These are phyloP conservation scores for Talaromyces sp. DNA, from an alignment of 2,329 filamentous ascomycete genomes.

Conservation along the genomic window DNA sequence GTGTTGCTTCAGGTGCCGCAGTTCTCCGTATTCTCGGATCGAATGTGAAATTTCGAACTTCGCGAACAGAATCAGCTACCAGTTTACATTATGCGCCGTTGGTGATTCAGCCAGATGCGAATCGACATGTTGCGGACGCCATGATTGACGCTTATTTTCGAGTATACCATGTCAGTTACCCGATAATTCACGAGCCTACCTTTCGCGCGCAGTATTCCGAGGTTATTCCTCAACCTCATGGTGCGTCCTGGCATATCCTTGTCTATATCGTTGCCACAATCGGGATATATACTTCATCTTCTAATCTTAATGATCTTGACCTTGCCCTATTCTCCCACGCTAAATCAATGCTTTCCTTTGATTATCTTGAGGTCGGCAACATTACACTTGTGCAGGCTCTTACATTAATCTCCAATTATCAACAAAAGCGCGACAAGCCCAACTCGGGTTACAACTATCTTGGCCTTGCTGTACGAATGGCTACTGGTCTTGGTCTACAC, in stretches of 20 bases:
- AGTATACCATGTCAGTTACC: conserved; percentile 44
- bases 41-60: background rate
- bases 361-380: conserved; percentile 47
- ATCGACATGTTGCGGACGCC: conserved; percentile 6
- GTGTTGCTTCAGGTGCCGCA: conserved; percentile 17
- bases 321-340: conserved; percentile 44
- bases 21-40: conserved; percentile 2
- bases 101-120: background rate
- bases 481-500: conserved; percentile 47
- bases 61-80: conserved; percentile 18
- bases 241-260: conserved; percentile 41
- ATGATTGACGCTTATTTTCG: conserved; percentile 43
- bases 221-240: conserved; percentile 35
- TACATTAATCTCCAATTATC: conserved; percentile 45
- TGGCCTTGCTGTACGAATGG: conserved; percentile 45
- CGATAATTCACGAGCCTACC: conserved; percentile 44
- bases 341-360: conserved; percentile 36
- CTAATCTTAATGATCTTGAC: conserved; percentile 38
- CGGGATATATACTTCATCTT: conserved; percentile 39
- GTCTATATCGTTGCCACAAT: conserved; percentile 42
- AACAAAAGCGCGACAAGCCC: conserved; percentile 48
- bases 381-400: conserved; percentile 46
- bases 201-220: conserved; percentile 45
- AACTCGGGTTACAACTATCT: conserved; percentile 48
- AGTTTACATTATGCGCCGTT: background rate